Base-by-base conservation (phyloP, 163 green algal species). In the Dunaliella salina region DNA sequence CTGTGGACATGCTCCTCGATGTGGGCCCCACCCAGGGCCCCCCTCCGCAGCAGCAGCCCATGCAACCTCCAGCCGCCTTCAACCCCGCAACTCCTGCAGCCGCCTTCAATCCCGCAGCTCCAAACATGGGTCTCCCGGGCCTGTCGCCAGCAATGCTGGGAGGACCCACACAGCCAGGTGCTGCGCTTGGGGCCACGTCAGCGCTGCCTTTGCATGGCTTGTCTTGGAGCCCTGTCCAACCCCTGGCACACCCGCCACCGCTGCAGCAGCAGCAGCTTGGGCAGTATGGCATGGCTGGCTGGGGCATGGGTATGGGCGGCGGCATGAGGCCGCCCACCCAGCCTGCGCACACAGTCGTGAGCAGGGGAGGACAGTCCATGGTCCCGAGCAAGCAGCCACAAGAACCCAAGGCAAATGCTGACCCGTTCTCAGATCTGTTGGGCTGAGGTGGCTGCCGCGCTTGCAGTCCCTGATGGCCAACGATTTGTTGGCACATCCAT, bases 351-450 rank as follows among this genome's bases (percentile, higher is more conserved):
- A 50, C 40, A 50, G 40, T 8, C 40, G 40, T 50, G 8, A 50
- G 40, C 40, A 50, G 40, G 40, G 40, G 40, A 15, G 40, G 40
- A 8, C 40, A 50, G 40, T 50, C 40, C 8, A 33, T 69, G 13
- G 45, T 67, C 40, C 40, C 29, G 12, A 25, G 81, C 81, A 80
- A 82, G 75, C 75, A 82, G 13, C 75, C 32, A 50, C 40, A 50
- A 50, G 4, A 50, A 8, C 13, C 75, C 32, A 35, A 35, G 30
- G 75, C 75, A 35, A 40, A 26, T 13, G 32, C 86, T n/a, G 86
- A 88, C 57, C 86, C 86, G 0, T 88, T 88, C 35, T 82, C 33
- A 34, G 86, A 88, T 35, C 35, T 88, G 34, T 18, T 88, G 50
- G 78, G 86, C 1, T 75, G 11, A 75, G 40, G 40, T 50, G 40